Evolutionary conservation across 768 basidiomycete genomes (phyloP), one percentile per base, ranked within the genome.

Genomic region (Podaxis rugospora): DNA sequence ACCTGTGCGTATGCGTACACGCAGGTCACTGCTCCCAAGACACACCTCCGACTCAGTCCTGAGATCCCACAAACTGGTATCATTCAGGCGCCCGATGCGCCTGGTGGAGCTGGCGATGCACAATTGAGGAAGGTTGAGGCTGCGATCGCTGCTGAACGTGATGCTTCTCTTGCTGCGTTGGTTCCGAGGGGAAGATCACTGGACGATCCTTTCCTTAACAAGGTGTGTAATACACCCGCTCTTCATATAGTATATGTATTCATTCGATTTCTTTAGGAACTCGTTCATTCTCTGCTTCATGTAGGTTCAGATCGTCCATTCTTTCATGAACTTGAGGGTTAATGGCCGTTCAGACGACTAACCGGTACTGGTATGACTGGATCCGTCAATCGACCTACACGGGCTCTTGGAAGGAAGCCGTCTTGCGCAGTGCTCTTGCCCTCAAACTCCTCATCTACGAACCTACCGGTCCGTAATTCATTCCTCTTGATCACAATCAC

Each of bases 361-460:
- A 87, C 63, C 73, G 73, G 25, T 97, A 91, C 71, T 98, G 95
- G 95, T 86, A 86, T 63, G 76, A 83, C 21, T 98, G 95, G 95
- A 88, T 97, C 66, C 80, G 84, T n/a, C 83, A 84, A 65, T 93
- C 90, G 36, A 93, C 90, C 0, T 99, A 99, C 72, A 82, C 82
- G 13, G 97, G 96, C 0, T 84, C 93, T 14, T 99, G 97, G 97
- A 90, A 95, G 66, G 97, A 99, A 71, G 88, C 90, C 1, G 95
- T 98, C 4, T 86, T 93, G 68, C 85, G 95, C 23, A 94, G 92
- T 60, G 96, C 94, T 1, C 79, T 98, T n/a, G 92, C 94, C 0
- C 78, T 98, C 64, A 98, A 98, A 74, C 81, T 97, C 59, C 79
- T 98, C 63, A 94, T 95, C 49, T 98, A 84, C 67, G 95, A 96